phyloP scores from a whole-genome alignment of 768 basidiomycete species.

The Astraeus odoratus region DNA sequence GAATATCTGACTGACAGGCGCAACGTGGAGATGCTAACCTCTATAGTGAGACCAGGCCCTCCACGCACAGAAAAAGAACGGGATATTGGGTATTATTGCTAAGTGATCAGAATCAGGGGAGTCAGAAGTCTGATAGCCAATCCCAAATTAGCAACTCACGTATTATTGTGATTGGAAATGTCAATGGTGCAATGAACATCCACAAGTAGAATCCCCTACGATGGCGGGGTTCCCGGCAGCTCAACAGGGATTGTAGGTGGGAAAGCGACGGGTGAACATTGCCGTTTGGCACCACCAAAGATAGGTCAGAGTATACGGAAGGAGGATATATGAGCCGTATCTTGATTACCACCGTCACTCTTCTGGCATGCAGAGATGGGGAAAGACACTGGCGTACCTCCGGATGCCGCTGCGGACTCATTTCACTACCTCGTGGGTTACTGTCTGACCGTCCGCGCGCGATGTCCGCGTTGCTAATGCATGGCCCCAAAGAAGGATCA shows the following conservation, averaged over 20 bases:
- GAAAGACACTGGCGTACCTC: neutral
- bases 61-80: conserved; percentile 83
- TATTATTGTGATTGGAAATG: conserved; percentile 68
- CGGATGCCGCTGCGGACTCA: neutral
- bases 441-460: conserved; percentile 13
- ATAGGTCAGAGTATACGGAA: conserved; percentile 45
- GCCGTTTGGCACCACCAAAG: conserved; percentile 20
- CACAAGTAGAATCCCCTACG: conserved; percentile 59
- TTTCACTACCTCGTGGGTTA: conserved; percentile 7
- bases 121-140: neutral
- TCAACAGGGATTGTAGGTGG: conserved; percentile 47
- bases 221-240: conserved; percentile 55
- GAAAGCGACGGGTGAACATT: conserved; percentile 27
- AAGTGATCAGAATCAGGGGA: neutral
- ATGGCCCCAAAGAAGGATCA: conserved; percentile 64
- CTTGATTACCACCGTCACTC: conserved; percentile 27
- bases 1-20: no score
- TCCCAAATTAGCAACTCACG: conserved; percentile 41
- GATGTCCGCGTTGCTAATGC: conserved; percentile 24
- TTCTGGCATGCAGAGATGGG: no score
- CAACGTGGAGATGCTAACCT: conserved; percentile 40
- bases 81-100: conserved; percentile 80
- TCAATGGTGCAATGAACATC: conserved; percentile 62
- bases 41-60: conserved; percentile 80
- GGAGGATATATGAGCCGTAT: conserved; percentile 43